A percentile compares a stretch with the other conserved stretches of the same genome.
Evolutionary conservation across 345 rosid species (phyloP).

Genomic region (Acer saccharum): DNA sequence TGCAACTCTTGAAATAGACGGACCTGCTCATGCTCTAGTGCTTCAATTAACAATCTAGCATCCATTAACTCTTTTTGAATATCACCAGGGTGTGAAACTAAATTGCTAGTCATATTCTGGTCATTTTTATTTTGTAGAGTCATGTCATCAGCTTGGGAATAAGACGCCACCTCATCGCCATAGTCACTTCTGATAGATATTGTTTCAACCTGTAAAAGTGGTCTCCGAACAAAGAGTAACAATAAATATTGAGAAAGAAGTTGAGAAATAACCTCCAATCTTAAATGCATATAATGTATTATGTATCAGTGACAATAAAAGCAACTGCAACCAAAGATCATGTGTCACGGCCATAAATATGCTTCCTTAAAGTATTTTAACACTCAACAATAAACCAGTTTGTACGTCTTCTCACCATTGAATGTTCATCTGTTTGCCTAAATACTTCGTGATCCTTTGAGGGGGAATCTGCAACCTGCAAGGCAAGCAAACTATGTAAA

Average conservation of each 20-base stretch:
- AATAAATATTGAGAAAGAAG: constrained; percentile 8
- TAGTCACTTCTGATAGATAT: constrained; percentile 44
- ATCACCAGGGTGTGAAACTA: constrained; percentile 29
- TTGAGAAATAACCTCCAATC: neutral
- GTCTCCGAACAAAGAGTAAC: constrained; percentile 10
- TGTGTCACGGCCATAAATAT: neutral
- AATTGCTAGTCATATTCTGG: constrained; percentile 28
- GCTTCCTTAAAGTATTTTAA: constrained; percentile 11
- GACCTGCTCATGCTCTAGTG: constrained; percentile 43
- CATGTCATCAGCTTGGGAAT: constrained; percentile 36
- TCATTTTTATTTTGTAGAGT: constrained; percentile 32
- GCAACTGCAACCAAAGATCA: constrained; percentile 10
- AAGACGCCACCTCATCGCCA: constrained; percentile 41
- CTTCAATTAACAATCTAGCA: constrained; percentile 39
- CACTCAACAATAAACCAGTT: constrained; percentile 9
- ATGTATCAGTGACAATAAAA: neutral
- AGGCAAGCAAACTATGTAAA: constrained; percentile 28
- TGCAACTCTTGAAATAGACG: constrained; percentile 44
- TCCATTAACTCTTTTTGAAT: constrained; percentile 40
- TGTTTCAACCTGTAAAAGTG: constrained; percentile 52
- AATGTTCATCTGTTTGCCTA: constrained; percentile 43
- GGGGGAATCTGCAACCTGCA: constrained; percentile 47
- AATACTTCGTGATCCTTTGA: constrained; percentile 43
- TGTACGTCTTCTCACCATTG: constrained; percentile 45
- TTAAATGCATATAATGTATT: neutral